Conservation (phyloP, 2,329 filamentous ascomycete species). For the Macrophomina tecta region DNA sequence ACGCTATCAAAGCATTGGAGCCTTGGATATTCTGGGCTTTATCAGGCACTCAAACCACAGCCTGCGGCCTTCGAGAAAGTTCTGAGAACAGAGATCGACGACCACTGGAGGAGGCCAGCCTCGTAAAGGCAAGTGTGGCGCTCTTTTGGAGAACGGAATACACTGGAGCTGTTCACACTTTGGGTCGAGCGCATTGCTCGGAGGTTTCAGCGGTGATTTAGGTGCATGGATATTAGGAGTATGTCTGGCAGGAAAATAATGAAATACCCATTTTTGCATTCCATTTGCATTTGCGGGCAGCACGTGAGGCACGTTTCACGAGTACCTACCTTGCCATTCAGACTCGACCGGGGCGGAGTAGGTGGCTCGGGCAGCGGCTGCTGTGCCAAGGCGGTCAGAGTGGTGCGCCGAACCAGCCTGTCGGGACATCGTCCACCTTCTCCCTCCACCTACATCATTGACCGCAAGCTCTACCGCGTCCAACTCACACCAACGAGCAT, state of each 20-base stretch:
- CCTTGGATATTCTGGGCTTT: not conserved
- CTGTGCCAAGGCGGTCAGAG: slow-evolving; percentile 12
- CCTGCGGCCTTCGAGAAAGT: not conserved
- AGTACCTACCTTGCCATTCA: not conserved
- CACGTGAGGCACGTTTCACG: not conserved
- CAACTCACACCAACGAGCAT: not conserved
- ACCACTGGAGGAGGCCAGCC: not conserved
- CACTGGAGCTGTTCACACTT: not conserved
- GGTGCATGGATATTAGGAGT: not conserved
- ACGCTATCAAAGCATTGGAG: not conserved
- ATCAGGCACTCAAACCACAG: not conserved
- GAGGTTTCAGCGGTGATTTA: not conserved
- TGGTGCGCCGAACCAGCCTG: slow-evolving; percentile 3
- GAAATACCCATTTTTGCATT: not conserved
- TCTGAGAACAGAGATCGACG: not conserved
- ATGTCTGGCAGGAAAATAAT: not conserved
- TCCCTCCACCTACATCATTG: slow-evolving; percentile 17
- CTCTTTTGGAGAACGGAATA: not conserved
- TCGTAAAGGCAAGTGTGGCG: not conserved
- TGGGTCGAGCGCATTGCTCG: not conserved
- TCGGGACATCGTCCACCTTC: slow-evolving; percentile 5
- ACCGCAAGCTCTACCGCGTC: not conserved
- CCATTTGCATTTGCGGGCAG: not conserved
- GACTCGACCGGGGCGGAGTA: not conserved
- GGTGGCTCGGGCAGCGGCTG: slow-evolving; percentile 1